These are phyloP conservation scores for Barnettozyma californica DNA, from an alignment of 805 yeast species.

Conservation along the genomic window DNA sequence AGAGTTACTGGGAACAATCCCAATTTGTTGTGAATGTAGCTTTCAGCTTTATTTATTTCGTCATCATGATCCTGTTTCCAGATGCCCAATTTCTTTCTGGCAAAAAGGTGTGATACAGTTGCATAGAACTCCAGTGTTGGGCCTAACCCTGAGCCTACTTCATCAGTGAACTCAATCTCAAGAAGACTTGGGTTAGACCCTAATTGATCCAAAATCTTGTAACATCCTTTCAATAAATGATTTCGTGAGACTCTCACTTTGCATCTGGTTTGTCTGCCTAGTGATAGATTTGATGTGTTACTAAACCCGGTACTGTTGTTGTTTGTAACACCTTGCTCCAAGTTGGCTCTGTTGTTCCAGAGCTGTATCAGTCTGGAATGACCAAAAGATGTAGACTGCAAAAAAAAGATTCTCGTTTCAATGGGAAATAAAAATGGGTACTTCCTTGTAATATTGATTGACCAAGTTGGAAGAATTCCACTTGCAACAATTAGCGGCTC, in stretches of 20 bases:
- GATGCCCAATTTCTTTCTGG: constrained; percentile 47
- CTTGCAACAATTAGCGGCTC: constrained; percentile 86
- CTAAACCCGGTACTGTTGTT: constrained; percentile 21
- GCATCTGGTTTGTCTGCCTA: constrained; percentile 75
- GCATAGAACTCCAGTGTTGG: constrained; percentile 95
- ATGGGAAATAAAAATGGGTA: constrained; percentile 84
- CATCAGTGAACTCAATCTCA: constrained; percentile 84
- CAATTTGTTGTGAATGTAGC: constrained; percentile 34
- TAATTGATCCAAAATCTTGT: constrained; percentile 69
- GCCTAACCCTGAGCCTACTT: constrained; percentile 94
- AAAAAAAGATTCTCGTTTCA: constrained; percentile 68
- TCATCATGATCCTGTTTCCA: constrained; percentile 52
- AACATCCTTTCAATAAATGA: constrained; percentile 66
- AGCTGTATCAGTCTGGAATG: constrained; percentile 74
- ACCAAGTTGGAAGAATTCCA: constrained; percentile 84
- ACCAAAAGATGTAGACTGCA: constrained; percentile 89
- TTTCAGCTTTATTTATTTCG: constrained; percentile 25
- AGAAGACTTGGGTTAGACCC: constrained; percentile 76
- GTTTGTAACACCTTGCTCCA: constrained; percentile 33
- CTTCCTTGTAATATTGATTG: constrained; percentile 60
- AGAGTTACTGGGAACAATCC: constrained; percentile 79
- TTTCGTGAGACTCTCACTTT: constrained; percentile 74
- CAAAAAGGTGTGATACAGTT: constrained; percentile 68
- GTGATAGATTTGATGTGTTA: constrained; percentile 20
- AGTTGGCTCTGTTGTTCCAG: constrained; percentile 57